Evolutionary conservation across 768 basidiomycete species (phyloP), one percentile per base, ranked within the genome.

Genomic region (Xerocomellus intermedius): DNA sequence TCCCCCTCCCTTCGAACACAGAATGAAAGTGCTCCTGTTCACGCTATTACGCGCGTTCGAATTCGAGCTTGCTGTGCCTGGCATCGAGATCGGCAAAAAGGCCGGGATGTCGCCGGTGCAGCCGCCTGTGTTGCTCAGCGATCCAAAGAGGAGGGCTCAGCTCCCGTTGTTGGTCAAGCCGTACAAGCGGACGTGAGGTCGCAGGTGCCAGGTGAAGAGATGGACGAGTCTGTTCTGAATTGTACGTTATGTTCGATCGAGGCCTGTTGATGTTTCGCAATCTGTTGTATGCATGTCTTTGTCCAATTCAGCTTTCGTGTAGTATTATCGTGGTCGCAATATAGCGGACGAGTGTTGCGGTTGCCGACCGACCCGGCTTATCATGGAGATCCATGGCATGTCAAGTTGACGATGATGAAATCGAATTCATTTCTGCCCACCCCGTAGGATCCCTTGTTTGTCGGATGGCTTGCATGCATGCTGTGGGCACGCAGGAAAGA

Each of bases 1-100:
- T 3, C 21, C 30, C 3, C 4, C 17, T 1, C 8, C 6, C 24
- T 24, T 28, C 33, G 14, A 38, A 32, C n/a, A 33, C 22, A 59
- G 58, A 45, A 54, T 49, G 19, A 59, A 59, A 13, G 42, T 38
- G 1, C 26, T 59, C 5, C 36, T 59, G 4, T 59, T 59, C 22
- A 42, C 39, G 8, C 57, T 60, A 26, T 13, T 60, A 0, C 57
- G 58, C 10, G 43, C 48, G 19, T 60, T 60, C 14, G 57, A 60
- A 28, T 60, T 60, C 13, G 43, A 46, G 26, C 44, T 33, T 47
- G 52, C 57, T 21, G 39, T 8, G 28, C 28, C 28, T 28, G 28
- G 8, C 12, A 54, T 43, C 10, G 57, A 59, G 10, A 46, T 60
- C 3, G 28, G 28, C 6, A 30, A 8, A 13, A 48, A 26, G 13